These are phyloP conservation scores for Fusarium kyushuense DNA, from an alignment of 2,329 filamentous ascomycete species.

Conservation along the genomic window DNA sequence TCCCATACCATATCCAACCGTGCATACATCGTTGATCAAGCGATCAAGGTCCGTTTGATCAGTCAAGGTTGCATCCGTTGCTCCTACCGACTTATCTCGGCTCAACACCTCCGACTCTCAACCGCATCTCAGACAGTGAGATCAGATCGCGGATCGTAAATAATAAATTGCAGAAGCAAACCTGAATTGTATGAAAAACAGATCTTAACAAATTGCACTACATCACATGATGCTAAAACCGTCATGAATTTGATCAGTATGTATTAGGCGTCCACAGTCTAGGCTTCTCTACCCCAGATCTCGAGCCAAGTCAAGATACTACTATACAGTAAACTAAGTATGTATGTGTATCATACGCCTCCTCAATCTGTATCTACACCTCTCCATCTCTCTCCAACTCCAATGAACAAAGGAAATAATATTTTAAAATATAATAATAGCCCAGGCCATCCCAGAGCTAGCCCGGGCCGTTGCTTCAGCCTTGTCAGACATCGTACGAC, in stretches of 20 bases:
- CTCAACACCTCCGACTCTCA: constrained; percentile 31
- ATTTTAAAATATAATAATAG: constrained; percentile 32
- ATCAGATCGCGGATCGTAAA: too few species aligned
- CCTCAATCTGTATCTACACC: constrained; percentile 42
- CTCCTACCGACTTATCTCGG: constrained; percentile 12
- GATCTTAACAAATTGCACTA: not conserved
- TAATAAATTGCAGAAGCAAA: too few species aligned
- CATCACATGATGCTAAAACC: not conserved
- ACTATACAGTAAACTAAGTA: constrained; percentile 1
- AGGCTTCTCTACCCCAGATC: constrained; percentile 27
- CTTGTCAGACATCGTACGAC: constrained; percentile 48
- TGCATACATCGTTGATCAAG: not conserved
- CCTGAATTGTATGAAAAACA: not conserved
- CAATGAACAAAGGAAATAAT: constrained; percentile 48
- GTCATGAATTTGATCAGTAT: constrained; percentile 28
- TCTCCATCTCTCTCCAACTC: constrained; percentile 20
- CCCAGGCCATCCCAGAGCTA: constrained; percentile 25
- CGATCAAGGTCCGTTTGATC: not conserved
- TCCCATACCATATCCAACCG: not conserved
- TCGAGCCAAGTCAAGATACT: constrained; percentile 22
- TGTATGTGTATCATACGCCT: constrained; percentile 35
- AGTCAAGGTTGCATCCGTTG: constrained; percentile 26
- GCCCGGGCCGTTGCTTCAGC: constrained; percentile 45
- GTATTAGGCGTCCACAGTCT: constrained; percentile 32
- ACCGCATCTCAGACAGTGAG: constrained; percentile 8